Evolutionary conservation across 2,329 filamentous ascomycete genomes (phyloP).

Genomic region (Venturiaceae sp.): DNA sequence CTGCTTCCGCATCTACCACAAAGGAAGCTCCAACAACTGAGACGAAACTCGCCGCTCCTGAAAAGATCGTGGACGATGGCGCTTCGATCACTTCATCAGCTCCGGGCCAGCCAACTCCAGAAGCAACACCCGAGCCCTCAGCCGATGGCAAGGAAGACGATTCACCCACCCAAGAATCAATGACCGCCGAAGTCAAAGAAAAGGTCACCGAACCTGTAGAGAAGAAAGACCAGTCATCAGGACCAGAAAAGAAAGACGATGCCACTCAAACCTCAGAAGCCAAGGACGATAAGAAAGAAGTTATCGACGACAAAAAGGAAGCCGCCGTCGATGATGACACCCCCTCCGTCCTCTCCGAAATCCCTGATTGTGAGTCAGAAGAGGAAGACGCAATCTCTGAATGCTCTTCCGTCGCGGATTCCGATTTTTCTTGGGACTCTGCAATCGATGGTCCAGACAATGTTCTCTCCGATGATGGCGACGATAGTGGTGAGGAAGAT

Average conservation of each 20-base stretch:
- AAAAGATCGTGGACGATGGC: background rate
- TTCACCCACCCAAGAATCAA: background rate
- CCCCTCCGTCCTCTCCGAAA: background rate
- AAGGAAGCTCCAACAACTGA: background rate
- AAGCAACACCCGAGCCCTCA: background rate
- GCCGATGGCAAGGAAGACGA: background rate
- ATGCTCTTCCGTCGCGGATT: slow-evolving; percentile 3
- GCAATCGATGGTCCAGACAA: slow-evolving; percentile 6
- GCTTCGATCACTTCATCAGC: background rate
- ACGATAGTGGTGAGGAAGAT: slow-evolving; percentile 6
- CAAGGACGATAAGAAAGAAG: background rate
- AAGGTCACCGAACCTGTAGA: background rate
- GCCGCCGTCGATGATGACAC: background rate
- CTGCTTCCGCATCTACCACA: background rate
- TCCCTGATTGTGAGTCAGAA: background rate
- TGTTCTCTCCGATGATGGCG: background rate
- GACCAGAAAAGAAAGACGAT: background rate
- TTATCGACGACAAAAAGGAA: background rate
- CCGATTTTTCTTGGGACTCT: slow-evolving; percentile 8
- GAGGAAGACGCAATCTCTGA: background rate
- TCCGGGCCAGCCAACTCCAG: background rate
- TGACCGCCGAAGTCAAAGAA: background rate
- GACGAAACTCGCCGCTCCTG: background rate
- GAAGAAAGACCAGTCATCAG: background rate
- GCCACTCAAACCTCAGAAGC: background rate